Base-by-base conservation (phyloP, 176 grass and related monocot species). In the Eragrostis curvula region DNA sequence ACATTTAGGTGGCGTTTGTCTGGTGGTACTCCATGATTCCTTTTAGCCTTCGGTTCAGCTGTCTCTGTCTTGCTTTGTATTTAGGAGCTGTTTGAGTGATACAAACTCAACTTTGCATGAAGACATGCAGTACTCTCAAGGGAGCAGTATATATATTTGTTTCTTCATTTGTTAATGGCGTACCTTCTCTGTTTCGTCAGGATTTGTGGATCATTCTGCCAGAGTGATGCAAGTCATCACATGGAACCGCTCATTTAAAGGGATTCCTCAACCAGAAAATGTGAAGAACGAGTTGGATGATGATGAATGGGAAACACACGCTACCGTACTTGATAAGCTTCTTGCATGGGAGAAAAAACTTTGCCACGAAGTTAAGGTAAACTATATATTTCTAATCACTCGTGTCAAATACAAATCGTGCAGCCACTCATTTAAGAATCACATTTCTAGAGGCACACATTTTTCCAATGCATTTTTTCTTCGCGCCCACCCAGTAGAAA, bases 301-400 rank as follows among this genome's bases (percentile, higher is more conserved):
- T 6, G 80, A 93, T 45, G 82, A 99, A 88, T 87, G 50, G 29
- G 96, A 99, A 77, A 99, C 96, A 62, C 96, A 90, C 60, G 91
- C 89, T 27, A 90, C 91, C 23, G 67, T 93, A 85, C 81, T 96
- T 2, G 96, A 99, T 79, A 99, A 99, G 87, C 85, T 99, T 73
- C 89, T 90, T 85, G 88, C 96, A 75, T 95, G 93, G 96, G 96
- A 96, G 87, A 93, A 90, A 90, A 99, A 99, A 70, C 64, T 99
- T 28, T 96, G 80, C 59, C 88, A 99, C 78, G 96, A 99, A 91
- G 90, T 96, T 44, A 96, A 91, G 93, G 96, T 95, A 88, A 78
- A 72, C 25, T 18, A 30, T 73, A 8, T 73, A 15, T 27, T 76
- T 86, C 6, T 66, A 66, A 25, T 72, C 25, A 75, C 14, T 59